phyloP scores from a whole-genome alignment of 2,329 filamentous ascomycete genomes.

The Rutstroemia sp. region DNA sequence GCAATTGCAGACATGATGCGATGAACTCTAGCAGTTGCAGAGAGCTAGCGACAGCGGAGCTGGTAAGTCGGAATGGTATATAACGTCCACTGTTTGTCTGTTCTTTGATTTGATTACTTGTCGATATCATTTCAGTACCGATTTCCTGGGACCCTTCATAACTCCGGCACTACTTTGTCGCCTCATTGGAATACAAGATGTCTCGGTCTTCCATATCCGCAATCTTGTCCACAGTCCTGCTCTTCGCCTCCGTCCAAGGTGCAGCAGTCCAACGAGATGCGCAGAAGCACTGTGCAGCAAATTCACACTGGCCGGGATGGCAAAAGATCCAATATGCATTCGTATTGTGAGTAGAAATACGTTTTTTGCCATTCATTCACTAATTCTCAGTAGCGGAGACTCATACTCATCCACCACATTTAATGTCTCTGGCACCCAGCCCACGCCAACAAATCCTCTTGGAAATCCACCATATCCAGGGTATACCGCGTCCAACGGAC shows the following conservation, averaged over 20 bases:
- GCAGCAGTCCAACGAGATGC: neutral
- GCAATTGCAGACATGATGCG: neutral
- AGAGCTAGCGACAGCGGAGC: neutral
- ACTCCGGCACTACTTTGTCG: neutral
- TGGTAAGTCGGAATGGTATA: neutral
- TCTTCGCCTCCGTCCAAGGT: neutral
- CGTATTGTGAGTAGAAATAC: conserved; percentile 33
- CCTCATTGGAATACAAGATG: neutral
- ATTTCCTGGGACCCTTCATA: neutral
- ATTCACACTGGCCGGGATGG: conserved; percentile 32
- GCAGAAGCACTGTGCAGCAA: conserved; percentile 19
- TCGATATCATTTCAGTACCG: no score
- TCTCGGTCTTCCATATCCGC: neutral
- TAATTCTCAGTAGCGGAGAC: conserved; percentile 29
- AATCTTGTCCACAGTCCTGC: neutral
- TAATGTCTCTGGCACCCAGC: conserved; percentile 29
- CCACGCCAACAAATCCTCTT: conserved; percentile 31
- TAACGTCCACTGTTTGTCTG: neutral
- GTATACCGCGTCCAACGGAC: conserved; percentile 37
- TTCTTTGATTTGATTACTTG: neutral
- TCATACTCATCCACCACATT: conserved; percentile 35
- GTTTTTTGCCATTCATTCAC: neutral
- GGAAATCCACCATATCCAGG: conserved; percentile 36
- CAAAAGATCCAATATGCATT: conserved; percentile 35
- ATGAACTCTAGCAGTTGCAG: neutral